Percentiles rank a stretch among this genome's conserved stretches.
phyloP scores from a whole-genome alignment of 2,329 filamentous ascomycete species.

The Colletotrichum viniferum region DNA sequence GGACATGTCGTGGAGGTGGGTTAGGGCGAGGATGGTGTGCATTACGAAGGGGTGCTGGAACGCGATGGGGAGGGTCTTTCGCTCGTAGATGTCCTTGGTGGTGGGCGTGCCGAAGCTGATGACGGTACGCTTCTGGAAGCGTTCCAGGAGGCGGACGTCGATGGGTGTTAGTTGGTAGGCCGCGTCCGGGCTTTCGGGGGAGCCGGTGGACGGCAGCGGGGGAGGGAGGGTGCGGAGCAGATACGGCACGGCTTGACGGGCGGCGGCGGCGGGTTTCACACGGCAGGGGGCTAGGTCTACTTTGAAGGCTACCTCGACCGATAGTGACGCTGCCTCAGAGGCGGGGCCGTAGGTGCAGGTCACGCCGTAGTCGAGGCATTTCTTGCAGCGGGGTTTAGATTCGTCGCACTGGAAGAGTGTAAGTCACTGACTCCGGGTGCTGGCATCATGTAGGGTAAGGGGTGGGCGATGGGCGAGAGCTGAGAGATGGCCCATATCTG shows the following conservation, averaged over 20 bases:
- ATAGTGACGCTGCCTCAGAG: conserved; percentile 25
- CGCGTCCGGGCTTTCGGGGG: conserved; percentile 27
- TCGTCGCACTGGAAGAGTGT: conserved; percentile 55
- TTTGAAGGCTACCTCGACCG: not conserved
- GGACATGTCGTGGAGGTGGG: conserved; percentile 57
- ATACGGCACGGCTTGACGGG: rapidly evolving
- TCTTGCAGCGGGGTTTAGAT: conserved; percentile 49
- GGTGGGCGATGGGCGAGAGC: not conserved
- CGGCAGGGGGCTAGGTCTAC: not conserved
- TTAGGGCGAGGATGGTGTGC: conserved; percentile 57
- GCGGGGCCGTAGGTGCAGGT: conserved; percentile 49
- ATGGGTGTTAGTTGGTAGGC: conserved; percentile 34
- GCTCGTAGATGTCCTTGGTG: conserved; percentile 36
- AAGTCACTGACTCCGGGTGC: not conserved
- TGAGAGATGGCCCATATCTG: not conserved
- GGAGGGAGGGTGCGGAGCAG: conserved; percentile 21
- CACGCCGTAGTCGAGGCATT: conserved; percentile 51
- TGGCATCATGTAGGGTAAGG: not conserved
- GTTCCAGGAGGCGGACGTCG: conserved; percentile 39
- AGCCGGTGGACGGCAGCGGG: conserved; percentile 8
- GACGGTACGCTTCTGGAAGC: conserved; percentile 47
- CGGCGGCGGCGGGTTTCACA: not conserved
- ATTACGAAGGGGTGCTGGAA: conserved; percentile 56
- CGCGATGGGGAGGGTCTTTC: conserved; percentile 40
- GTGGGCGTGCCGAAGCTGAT: conserved; percentile 39